Percentiles rank a stretch among this genome's conserved stretches.
Conservation (phyloP, 1,139 yeast species). For the Saccharomycopsis hybrid region DNA sequence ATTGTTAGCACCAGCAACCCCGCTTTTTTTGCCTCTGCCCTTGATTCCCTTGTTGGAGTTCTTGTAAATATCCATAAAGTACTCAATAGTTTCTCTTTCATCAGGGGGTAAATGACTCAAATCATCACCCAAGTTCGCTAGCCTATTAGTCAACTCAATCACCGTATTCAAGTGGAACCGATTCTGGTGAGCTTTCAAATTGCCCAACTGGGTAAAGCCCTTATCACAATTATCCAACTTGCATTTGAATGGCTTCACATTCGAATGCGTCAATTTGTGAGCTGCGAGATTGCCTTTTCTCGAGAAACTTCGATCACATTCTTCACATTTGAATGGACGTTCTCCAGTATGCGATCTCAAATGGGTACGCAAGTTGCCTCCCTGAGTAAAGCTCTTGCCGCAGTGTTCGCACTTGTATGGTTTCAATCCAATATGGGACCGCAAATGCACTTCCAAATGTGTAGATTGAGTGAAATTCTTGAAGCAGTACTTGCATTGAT, state of each 20-base stretch:
- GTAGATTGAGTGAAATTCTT: slow-evolving; percentile 70
- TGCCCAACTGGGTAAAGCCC: slow-evolving; percentile 86
- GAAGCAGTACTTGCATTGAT: slow-evolving; percentile 64
- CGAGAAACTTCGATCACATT: slow-evolving; percentile 70
- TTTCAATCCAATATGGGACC: slow-evolving; percentile 72
- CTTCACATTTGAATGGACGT: slow-evolving; percentile 73
- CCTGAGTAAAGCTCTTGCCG: slow-evolving; percentile 81
- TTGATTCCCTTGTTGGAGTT: slow-evolving; percentile 86
- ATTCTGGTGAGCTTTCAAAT: slow-evolving; percentile 89
- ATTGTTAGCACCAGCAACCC: background rate
- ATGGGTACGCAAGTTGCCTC: slow-evolving; percentile 88
- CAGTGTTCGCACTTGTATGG: slow-evolving; percentile 78
- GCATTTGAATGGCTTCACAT: slow-evolving; percentile 74
- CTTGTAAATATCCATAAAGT: slow-evolving; percentile 76
- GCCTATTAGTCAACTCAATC: slow-evolving; percentile 50
- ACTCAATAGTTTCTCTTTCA: slow-evolving; percentile 64
- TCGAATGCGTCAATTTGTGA: slow-evolving; percentile 74
- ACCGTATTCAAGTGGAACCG: slow-evolving; percentile 74
- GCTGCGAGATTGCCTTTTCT: slow-evolving; percentile 89
- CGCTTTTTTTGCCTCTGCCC: slow-evolving; percentile 69
- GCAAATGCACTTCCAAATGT: slow-evolving; percentile 69
- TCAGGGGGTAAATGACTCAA: slow-evolving; percentile 46
- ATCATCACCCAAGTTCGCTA: slow-evolving; percentile 49
- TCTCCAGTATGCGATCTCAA: slow-evolving; percentile 87
- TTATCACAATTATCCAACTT: slow-evolving; percentile 76